Evolutionary conservation across 1,284 basidiomycete species (phyloP), one percentile per base, ranked within the genome.

Genomic region (Trichosporon sp.): DNA sequence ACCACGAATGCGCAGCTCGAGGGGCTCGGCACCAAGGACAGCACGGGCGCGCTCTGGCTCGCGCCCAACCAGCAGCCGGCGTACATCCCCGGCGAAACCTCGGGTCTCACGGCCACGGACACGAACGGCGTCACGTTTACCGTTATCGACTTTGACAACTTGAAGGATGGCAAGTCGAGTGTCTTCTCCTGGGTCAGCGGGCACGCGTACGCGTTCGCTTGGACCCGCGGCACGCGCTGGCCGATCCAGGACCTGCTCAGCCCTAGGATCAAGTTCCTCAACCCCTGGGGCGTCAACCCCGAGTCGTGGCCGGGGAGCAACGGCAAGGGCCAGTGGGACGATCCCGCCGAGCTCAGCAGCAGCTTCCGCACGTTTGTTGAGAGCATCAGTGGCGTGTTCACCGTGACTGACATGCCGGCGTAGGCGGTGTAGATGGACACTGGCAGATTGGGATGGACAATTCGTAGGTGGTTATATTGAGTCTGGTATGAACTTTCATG

Each of bases 241-340:
- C 71, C 71, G 2, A 16, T 70, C 65, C 31, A 66, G 5, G 16
- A 6, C 51, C 46, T 59, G 35, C 65, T 63, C n/a, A 38, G 48
- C 48, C n/a, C 66, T 12, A 51, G 64, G 26, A 63, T 73, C 14
- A 16, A 21, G 21, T 12, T 69, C 21, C 67, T 73, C 68, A 75
- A 75, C 59, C 74, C 74, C 12, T 75, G 74, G 74, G 74, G 72
- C n/a, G n/a, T 26, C 32, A 75, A 75, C 63, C 74, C 74, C 16
- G 21, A 31, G n/a, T 48, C 40, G 65, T 68, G 65, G 72, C 68
- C 54, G 2, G 71, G 70, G 8, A 68, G 73, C 19, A 38, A 10
- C 26, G 66, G 59, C 35, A 35, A 56, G 11, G 69, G 74, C 63
- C 21, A 14, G n/a, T 70, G 32, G 16, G 35, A 64, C 31, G 43